Percentiles rank a stretch among this genome's conserved stretches.
Evolutionary conservation across 805 yeast genomes (phyloP).

Genomic region (Candida sphagnicola): DNA sequence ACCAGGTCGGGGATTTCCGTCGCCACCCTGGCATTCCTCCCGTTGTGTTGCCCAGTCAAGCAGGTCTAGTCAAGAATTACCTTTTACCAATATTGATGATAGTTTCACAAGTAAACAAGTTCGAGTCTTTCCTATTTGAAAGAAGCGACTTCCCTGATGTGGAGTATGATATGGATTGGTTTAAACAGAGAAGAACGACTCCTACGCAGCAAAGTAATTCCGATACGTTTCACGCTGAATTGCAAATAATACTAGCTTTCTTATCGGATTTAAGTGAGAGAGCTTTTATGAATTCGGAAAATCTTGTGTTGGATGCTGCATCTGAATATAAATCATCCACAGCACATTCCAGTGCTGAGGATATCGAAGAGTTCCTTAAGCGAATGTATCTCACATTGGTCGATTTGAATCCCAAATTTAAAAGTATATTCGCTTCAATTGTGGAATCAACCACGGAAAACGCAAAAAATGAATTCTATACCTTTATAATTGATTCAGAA

Average conservation of each 20-base stretch:
- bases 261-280: slow-evolving; percentile 14
- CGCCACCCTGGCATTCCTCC: slow-evolving; percentile 11
- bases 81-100: slow-evolving; percentile 26
- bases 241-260: slow-evolving; percentile 23
- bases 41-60: slow-evolving; percentile 12
- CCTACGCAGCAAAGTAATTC: too few species aligned
- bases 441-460: slow-evolving; percentile 24
- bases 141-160: slow-evolving; percentile 9
- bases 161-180: slow-evolving; percentile 17
- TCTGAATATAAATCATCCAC: slow-evolving; percentile 13
- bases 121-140: slow-evolving; percentile 14
- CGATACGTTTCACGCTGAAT: slow-evolving; percentile 14
- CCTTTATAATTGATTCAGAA: slow-evolving; percentile 32
- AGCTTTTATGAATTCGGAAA: slow-evolving; percentile 19
- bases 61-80: slow-evolving; percentile 19
- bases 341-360: slow-evolving; percentile 13
- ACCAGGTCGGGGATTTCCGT: background rate
- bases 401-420: slow-evolving; percentile 4
- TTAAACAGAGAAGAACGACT: slow-evolving; percentile 7
- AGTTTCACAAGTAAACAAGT: slow-evolving; percentile 20
- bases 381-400: slow-evolving; percentile 9
- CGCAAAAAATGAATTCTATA: slow-evolving; percentile 16
- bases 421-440: slow-evolving; percentile 18
- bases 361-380: slow-evolving; percentile 15
- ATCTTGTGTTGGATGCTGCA: slow-evolving; percentile 12